Evolutionary conservation across 305 asterid genomes (phyloP).

Genomic region (Solanum hybrid): DNA sequence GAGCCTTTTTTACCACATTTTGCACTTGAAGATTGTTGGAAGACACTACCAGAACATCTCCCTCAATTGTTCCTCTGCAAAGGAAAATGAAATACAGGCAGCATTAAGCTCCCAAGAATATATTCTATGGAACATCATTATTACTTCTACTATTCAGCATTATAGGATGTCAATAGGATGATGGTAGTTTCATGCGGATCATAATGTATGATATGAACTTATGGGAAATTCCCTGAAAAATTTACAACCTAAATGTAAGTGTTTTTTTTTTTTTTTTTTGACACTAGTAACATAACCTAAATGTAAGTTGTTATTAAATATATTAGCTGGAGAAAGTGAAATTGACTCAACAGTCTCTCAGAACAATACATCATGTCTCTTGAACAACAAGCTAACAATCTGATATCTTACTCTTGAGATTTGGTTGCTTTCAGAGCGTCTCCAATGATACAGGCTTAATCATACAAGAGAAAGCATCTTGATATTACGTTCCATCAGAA

Average conservation of each 20-base stretch:
- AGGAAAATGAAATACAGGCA: slow-evolving; percentile 5
- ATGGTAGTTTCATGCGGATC: neutral
- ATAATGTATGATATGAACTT: neutral
- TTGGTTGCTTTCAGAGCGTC: neutral
- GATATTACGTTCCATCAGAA: neutral
- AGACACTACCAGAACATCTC: slow-evolving; percentile 49
- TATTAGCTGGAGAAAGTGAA: neutral
- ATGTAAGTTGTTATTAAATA: neutral
- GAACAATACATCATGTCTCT: neutral
- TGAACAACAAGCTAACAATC: neutral
- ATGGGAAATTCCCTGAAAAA: neutral
- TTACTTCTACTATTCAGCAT: neutral
- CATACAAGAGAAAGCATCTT: neutral
- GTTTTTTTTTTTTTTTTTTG: no score
- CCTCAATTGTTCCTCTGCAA: slow-evolving; percentile 85
- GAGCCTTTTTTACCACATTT: slow-evolving; percentile 62
- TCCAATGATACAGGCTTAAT: neutral
- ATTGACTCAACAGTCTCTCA: neutral
- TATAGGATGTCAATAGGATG: neutral
- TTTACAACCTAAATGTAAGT: no score
- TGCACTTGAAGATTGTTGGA: slow-evolving; percentile 47
- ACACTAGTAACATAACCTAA: neutral
- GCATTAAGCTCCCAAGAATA: neutral
- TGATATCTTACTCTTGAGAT: neutral
- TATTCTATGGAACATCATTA: neutral